These are phyloP conservation scores for Hyphopichia fennica DNA, from an alignment of 1,139 yeast species.

Conservation along the genomic window DNA sequence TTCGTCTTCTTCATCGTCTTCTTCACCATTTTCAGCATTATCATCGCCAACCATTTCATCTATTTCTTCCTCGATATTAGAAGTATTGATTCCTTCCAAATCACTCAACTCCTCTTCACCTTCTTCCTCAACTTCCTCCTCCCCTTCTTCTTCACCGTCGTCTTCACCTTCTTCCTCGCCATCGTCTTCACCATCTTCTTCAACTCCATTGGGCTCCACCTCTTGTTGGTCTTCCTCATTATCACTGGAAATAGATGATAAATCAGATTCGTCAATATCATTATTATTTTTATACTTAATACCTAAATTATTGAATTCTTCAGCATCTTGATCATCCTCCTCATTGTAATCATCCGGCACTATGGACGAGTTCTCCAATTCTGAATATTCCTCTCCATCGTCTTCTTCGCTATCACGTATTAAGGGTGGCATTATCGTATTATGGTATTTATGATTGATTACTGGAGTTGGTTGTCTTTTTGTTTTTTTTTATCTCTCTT, in stretches of 20 bases:
- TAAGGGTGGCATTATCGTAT: conserved; percentile 11
- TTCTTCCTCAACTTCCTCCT: conserved; percentile 8
- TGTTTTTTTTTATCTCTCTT: background rate
- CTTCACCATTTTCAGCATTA: conserved; percentile 12
- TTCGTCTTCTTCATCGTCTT: conserved; percentile 14
- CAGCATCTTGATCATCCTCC: conserved; percentile 14
- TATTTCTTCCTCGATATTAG: conserved; percentile 7
- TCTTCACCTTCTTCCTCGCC: conserved; percentile 11
- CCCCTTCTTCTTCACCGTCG: conserved; percentile 10
- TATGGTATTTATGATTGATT: background rate
- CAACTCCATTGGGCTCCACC: too few relatives aligned
- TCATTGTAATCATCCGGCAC: conserved; percentile 9
- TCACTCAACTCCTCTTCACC: conserved; percentile 5
- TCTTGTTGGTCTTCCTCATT: conserved; percentile 7
- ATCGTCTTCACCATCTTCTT: conserved; percentile 6
- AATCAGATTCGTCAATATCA: conserved; percentile 4
- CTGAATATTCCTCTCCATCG: conserved; percentile 1
- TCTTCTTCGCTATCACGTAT: conserved; percentile 16
- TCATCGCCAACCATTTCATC: conserved; percentile 15
- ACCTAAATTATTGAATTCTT: conserved; percentile 10
- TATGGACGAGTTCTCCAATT: conserved; percentile 1
- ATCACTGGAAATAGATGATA: conserved; percentile 11
- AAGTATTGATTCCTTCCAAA: background rate
- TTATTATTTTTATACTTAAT: conserved; percentile 5
- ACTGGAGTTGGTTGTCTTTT: background rate